These are phyloP conservation scores for Colletotrichum navitas DNA, from an alignment of 2,329 filamentous ascomycete species.

Conservation along the genomic window DNA sequence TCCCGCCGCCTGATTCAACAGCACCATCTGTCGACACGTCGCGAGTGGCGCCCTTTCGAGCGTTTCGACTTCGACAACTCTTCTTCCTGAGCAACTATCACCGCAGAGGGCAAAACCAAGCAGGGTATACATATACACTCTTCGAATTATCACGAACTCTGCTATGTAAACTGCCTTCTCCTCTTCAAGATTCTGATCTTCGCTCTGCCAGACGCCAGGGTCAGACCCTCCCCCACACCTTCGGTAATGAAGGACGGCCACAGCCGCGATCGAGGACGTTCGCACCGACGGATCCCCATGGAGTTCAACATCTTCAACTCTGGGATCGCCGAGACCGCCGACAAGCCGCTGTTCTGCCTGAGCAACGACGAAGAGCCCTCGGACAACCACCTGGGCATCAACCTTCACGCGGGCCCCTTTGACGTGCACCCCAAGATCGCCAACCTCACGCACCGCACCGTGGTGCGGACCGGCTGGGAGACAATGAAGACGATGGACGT, in stretches of 20 bases:
- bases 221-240: not conserved
- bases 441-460: constrained; percentile 11
- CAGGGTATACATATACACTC: too few relatives aligned
- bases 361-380: constrained; percentile 18
- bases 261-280: not conserved
- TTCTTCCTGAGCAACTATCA: not conserved
- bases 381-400: constrained; percentile 9
- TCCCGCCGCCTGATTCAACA: not conserved
- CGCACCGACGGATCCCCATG: constrained; percentile 1
- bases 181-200: not conserved
- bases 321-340: constrained; percentile 2
- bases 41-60: not conserved
- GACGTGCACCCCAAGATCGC: constrained; percentile 5
- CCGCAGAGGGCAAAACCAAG: not conserved
- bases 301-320: constrained; percentile 13
- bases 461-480: constrained; percentile 10
- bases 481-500: constrained; percentile 15
- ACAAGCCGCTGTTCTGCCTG: constrained; percentile 11
- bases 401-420: constrained; percentile 17
- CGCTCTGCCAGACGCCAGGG: not conserved
- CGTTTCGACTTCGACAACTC: not conserved
- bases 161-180: not conserved
- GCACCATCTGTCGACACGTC: not conserved
- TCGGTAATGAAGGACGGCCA: not conserved
- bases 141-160: too few relatives aligned